Evolutionary conservation across 371 early-diverging fungal genomes (phyloP).

Genomic region (Nematocida sp.): DNA sequence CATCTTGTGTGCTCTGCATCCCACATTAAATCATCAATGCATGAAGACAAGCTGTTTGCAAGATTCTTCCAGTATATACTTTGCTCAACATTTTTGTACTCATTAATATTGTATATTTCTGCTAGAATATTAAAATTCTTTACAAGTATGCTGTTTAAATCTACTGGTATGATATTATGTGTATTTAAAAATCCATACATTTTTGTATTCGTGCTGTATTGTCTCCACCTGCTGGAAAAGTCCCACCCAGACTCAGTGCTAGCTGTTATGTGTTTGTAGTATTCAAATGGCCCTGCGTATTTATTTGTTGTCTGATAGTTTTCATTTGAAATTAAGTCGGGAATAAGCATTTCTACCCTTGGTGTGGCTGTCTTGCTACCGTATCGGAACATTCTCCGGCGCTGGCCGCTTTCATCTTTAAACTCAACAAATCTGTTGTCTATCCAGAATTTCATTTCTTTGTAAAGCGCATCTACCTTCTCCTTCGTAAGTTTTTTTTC

Average conservation of each 20-base stretch:
- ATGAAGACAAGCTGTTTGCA: conserved; percentile 58
- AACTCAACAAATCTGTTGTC: conserved; percentile 12
- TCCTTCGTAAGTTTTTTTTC: conserved; percentile 72
- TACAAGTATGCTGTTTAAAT: conserved; percentile 79
- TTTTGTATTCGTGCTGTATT: conserved; percentile 12
- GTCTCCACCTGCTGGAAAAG: conserved; percentile 76
- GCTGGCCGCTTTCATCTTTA: not conserved
- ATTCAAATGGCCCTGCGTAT: not conserved
- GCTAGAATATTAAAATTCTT: conserved; percentile 73
- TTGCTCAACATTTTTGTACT: conserved; percentile 38
- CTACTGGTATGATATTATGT: conserved; percentile 75
- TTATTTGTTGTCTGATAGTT: conserved; percentile 1
- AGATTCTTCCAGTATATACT: conserved; percentile 55
- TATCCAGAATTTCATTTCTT: conserved; percentile 47
- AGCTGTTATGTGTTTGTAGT: conserved; percentile 65
- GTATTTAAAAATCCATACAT: conserved; percentile 71
- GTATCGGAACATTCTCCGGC: conserved; percentile 22
- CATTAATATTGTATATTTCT: conserved; percentile 33
- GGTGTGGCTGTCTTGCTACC: conserved; percentile 53
- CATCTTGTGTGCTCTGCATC: conserved; percentile 60
- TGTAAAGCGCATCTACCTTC: conserved; percentile 34
- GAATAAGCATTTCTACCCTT: conserved; percentile 55
- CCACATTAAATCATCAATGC: conserved; percentile 70
- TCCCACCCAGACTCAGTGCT: conserved; percentile 86
- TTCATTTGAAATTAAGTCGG: conserved; percentile 1